phyloP scores from a whole-genome alignment of 2,329 filamentous ascomycete genomes.

The Venturia pyrina region DNA sequence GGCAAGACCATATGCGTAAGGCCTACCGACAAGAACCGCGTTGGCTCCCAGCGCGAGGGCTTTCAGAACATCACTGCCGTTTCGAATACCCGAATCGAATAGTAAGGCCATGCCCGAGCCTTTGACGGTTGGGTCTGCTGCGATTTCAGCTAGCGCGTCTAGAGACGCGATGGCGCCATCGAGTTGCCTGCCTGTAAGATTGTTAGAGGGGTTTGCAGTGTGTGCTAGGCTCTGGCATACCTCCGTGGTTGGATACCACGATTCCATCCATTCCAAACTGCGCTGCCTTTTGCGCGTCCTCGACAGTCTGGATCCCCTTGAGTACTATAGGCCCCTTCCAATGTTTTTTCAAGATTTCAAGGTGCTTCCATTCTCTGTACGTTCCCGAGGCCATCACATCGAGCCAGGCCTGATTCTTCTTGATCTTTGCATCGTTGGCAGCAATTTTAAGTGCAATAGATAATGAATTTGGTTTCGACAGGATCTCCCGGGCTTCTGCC shows the following conservation, averaged over 20 bases:
- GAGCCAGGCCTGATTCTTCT: conserved; percentile 27
- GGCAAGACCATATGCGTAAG: conserved; percentile 27
- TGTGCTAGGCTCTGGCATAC: too few species aligned
- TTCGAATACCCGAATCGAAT: conserved; percentile 28
- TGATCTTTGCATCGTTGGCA: conserved; percentile 16
- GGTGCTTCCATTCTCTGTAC: conserved; percentile 26
- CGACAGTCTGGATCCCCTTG: conserved; percentile 29
- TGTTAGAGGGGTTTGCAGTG: too few species aligned
- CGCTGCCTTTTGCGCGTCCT: conserved; percentile 27
- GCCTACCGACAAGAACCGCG: conserved; percentile 25
- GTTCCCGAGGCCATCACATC: conserved; percentile 25
- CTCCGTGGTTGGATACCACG: conserved; percentile 27
- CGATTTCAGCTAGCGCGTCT: conserved; percentile 27
- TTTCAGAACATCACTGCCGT: conserved; percentile 27
- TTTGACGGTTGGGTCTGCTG: conserved; percentile 24
- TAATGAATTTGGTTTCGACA: conserved; percentile 27
- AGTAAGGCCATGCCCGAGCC: conserved; percentile 22
- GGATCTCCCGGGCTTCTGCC: conserved; percentile 26
- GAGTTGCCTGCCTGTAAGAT: conserved; percentile 21
- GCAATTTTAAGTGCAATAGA: conserved; percentile 22
- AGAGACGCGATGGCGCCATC: conserved; percentile 25
- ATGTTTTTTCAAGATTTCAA: conserved; percentile 23
- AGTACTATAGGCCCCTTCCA: conserved; percentile 31
- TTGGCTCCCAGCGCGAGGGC: conserved; percentile 28
- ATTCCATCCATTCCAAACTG: conserved; percentile 27